Evolutionary conservation across 176 grass and related monocot genomes (phyloP).

Genomic region (Aegilops bicornis): DNA sequence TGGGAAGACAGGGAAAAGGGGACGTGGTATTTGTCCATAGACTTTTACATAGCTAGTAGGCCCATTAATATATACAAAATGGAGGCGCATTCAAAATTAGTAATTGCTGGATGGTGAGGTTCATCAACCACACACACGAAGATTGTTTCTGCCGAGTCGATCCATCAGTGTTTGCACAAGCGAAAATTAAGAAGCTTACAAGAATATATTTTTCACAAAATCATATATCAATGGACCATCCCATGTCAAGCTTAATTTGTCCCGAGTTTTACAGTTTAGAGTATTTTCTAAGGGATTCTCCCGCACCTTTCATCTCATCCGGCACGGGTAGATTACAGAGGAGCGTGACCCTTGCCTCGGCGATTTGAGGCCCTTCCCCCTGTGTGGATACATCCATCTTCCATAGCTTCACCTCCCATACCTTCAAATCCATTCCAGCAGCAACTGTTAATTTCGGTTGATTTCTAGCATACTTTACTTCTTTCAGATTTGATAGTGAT

Average conservation of each 20-base stretch:
- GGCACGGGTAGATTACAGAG: slow-evolving; percentile 59
- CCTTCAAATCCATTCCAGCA: slow-evolving; percentile 34
- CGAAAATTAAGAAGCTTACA: no score
- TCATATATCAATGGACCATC: background rate
- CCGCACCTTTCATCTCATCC: slow-evolving; percentile 44
- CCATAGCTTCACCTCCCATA: slow-evolving; percentile 78
- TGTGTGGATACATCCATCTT: slow-evolving; percentile 48
- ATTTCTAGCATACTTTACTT: no score
- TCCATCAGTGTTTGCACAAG: background rate
- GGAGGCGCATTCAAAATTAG: background rate
- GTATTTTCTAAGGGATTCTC: slow-evolving; percentile 55
- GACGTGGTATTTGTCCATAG: no score
- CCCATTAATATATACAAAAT: no score
- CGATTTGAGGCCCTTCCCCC: slow-evolving; percentile 43
- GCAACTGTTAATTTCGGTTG: background rate
- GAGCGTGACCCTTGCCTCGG: slow-evolving; percentile 64
- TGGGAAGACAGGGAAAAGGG: no score
- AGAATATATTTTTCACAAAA: background rate
- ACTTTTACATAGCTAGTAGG: no score
- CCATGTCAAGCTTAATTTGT: no score
- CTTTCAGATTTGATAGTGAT: background rate
- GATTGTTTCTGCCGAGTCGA: background rate
- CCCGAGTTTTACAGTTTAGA: slow-evolving; percentile 40
- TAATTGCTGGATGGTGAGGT: background rate
- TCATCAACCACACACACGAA: background rate